Base-by-base conservation (phyloP, 2,329 filamentous ascomycete species). In the Leptographium flavum region DNA sequence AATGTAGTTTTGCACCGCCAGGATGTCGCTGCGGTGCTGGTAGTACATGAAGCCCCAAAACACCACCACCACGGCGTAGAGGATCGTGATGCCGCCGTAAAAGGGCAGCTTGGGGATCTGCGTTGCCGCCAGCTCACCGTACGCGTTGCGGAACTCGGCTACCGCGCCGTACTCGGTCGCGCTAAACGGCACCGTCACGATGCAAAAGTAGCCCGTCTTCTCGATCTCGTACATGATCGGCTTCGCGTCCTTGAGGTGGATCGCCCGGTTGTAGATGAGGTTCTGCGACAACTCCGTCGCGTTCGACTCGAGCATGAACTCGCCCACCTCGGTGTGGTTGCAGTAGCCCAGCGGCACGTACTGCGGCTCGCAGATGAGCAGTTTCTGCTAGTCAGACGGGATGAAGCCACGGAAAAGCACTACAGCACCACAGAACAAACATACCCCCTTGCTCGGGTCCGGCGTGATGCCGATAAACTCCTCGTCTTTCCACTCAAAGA, bases 1-100 rank as follows among this genome's bases (percentile, higher is more conserved):
- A 55, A 98, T 96, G 63, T 98, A 98, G 61, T 98, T 98, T 63
- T 98, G 92, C 2, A 98, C 92, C 15, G 93, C 83, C 57, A 98
- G 79, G 50, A 98, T 96, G 62, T 98, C 92, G 56, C 83, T 78
- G 48, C 90, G 76, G 61, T 98, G 87, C 62, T 95, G 87, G 57
- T 88, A 88, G 65, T 98, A 96, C 21, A 96, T 71, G 63, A 95
- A 94, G 10, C 76, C 87, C 92, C 92, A 98, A 62, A 87, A 90
- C 60, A 78, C 74, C 53, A 79, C 80, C 53, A 96, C 76, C 19
- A 96, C 74, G 42, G 87, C 87, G 63, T 98, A 98, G 28, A 94
- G 77, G 51, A 98, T 88, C 1, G 88, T 90, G 54, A 96, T 79
- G 47, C 83, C 90, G 39, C 90, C 92, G 58, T 98, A 98, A 61